Evolutionary conservation across 441 rosid genomes (phyloP), one percentile per base, ranked within the genome.

Genomic region (Kokia cookei): DNA sequence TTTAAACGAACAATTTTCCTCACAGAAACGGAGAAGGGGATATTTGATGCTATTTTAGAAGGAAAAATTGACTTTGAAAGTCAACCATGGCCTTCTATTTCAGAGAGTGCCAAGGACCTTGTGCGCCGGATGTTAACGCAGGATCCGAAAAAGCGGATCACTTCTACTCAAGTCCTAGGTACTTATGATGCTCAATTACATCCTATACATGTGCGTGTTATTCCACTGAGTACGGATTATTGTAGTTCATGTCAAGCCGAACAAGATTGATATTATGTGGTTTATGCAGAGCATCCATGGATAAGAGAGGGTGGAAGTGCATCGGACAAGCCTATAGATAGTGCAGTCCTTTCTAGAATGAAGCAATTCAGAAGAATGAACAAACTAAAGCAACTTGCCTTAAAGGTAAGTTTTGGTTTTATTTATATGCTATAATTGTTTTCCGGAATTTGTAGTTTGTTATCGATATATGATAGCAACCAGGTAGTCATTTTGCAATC

Each of bases 21-120:
- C 11, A 2, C 82, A 90, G 95, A 88, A 81, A 84, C 84, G n/a
- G 95, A 90, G 82, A 88, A 88, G 80, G 90, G 93, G 13, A 90
- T 90, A 72, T 88, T 88, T 71, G 93, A 87, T 58, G 91, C 91
- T 62, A 85, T 90, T 78, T 50, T 88, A 81, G 81, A 83, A 76
- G 95, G 91, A 67, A 85, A 87, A 48, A 86, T 90, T 27, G 93
- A 90, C 81, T 90, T 90, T 76, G 88, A 86, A 43, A 84, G 83
- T 77, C 26, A 78, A 45, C 95, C 95, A 4, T 90, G 95, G 95
- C 93, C 93, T 2, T 73, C 77, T 58, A 90, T 88, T 82, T 88
- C 95, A 14, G 66, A 19, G 71, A 86, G 89, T 80, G 95, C 95
- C 70, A 90, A 88, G 79, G 93, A 90, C 83, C 78, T 90, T 76